Percentiles rank a stretch among this genome's conserved stretches.
These are phyloP conservation scores for Entamoeba histolytica DNA, from an alignment of 208 protist genomes.

Conservation along the genomic window DNA sequence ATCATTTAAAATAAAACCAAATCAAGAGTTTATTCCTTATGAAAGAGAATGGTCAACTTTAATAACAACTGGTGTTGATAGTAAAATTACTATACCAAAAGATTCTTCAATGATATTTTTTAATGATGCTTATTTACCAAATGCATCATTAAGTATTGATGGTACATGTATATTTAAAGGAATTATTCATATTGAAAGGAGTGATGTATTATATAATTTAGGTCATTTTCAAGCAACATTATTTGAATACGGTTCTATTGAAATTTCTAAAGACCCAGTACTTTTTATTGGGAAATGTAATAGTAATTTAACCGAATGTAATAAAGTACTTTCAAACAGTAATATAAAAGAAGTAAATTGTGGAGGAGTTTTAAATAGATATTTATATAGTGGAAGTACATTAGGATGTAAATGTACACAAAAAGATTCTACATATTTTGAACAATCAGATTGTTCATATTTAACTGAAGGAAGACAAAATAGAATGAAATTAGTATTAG, in stretches of 20 bases:
- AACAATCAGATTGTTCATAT: neutral
- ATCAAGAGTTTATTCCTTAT: neutral
- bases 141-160: neutral
- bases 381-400: neutral
- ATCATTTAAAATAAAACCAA: neutral
- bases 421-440: neutral
- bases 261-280: neutral
- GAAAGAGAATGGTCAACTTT: neutral
- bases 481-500: neutral
- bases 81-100: neutral
- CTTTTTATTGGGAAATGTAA: neutral
- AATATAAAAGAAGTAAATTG: neutral
- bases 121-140: neutral
- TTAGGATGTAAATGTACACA: neutral
- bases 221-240: neutral
- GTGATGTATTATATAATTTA: neutral
- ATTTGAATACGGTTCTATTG: neutral
- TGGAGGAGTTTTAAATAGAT: neutral
- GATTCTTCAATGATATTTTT: neutral
- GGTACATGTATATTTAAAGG: neutral
- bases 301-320: neutral
- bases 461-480: neutral
- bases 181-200: neutral
- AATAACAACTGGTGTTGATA: neutral
- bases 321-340: neutral